Evolutionary conservation across 768 basidiomycete species (phyloP), one percentile per base, ranked within the genome.

Genomic region (Auriscalpium vulgare): DNA sequence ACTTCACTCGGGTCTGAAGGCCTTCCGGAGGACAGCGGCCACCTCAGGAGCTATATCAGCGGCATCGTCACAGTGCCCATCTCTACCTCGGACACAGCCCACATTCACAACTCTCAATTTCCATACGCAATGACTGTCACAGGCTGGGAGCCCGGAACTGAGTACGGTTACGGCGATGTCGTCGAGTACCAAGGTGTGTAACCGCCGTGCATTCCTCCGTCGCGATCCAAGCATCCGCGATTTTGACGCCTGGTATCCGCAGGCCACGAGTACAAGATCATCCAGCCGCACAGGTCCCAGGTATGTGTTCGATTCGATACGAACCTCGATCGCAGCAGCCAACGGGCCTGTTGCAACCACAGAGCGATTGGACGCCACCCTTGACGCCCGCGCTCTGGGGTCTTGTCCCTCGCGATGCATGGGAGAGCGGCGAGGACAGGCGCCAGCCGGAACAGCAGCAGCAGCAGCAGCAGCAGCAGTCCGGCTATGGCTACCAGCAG

Each of bases 221-320:
- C 21, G 37, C 48, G 35, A 7, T 44, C 54, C 45, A 45, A 37
- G 17, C 44, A 17, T 48, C 44, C 43, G 13, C 40, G 40, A 16
- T 40, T n/a, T 10, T 36, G 19, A 51, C n/a, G 10, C 47, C 47
- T 13, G 29, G 47, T 17, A 51, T 51, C 46, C 35, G 23, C 61
- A 84, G 85, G 80, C 43, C 66, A 69, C 59, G 70, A 68, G 44
- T 90, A 88, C 74, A 83, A 81, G 69, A 84, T 84, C 69, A 80
- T 88, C 60, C 86, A 88, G 64, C 72, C 84, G 9, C 88, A 90
- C 71, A 70, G 65, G 53, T 87, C 87, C 35, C 84, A 87, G 77
- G 86, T 81, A 59, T 54, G 65, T 58, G 29, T 29, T 29, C 29
- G 29, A 29, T 14, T 34, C 45, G 43, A 48, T 21, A 13, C 8